phyloP scores from a whole-genome alignment of 2,329 filamentous ascomycete genomes.

The Plectosphaerella cucumerina region DNA sequence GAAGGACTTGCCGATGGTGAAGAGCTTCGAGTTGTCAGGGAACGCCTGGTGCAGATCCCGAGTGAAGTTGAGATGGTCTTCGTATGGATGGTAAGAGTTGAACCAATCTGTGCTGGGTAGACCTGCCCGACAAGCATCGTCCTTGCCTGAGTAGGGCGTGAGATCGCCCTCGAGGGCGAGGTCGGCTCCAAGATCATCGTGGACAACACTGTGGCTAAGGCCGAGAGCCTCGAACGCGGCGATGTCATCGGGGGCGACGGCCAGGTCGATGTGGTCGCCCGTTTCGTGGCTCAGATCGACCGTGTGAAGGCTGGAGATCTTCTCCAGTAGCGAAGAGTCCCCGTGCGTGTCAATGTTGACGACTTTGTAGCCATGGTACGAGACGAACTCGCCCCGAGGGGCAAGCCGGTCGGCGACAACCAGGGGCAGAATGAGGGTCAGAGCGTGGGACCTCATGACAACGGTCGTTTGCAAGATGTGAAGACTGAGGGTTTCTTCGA shows the following conservation, averaged over 20 bases:
- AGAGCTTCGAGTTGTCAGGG: constrained; percentile 40
- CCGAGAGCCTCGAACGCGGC: constrained; percentile 17
- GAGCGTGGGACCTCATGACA: background rate
- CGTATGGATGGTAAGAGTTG: constrained; percentile 47
- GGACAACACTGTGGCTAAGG: constrained; percentile 14
- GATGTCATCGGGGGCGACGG: constrained; percentile 17
- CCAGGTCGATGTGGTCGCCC: constrained; percentile 16
- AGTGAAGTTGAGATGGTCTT: constrained; percentile 45
- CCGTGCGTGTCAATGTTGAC: constrained; percentile 41
- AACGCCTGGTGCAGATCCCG: constrained; percentile 37
- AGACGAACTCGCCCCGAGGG: constrained; percentile 11
- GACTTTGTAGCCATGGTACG: constrained; percentile 30
- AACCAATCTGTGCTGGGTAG: constrained; percentile 39
- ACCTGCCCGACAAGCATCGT: constrained; percentile 13
- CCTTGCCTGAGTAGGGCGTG: constrained; percentile 10
- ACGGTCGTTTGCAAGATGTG: too few relatives aligned
- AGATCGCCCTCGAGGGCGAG: constrained; percentile 14
- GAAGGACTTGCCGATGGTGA: constrained; percentile 42
- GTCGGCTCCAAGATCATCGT: constrained; percentile 16
- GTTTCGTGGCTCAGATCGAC: constrained; percentile 11
- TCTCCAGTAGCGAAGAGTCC: constrained; percentile 28
- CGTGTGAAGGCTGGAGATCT: constrained; percentile 19
- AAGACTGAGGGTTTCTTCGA: too few relatives aligned
- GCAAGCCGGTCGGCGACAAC: constrained; percentile 6
- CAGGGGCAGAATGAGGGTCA: constrained; percentile 8